A percentile compares a stretch with the other conserved stretches of the same genome.
phyloP scores from a whole-genome alignment of 768 basidiomycete genomes.

The Tricholoma matsutake region DNA sequence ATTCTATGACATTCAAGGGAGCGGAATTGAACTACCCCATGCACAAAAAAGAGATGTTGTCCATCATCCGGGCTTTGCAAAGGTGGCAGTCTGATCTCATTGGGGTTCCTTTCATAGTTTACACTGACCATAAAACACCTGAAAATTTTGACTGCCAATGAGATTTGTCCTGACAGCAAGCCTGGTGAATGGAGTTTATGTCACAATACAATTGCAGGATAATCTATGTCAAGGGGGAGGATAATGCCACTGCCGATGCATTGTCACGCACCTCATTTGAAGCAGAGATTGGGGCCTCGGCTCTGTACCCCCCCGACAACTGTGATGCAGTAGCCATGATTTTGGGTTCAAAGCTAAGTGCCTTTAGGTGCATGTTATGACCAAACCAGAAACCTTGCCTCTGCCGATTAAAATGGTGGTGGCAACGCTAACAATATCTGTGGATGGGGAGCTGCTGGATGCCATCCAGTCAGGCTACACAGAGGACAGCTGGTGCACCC shows the following conservation, averaged over 20 bases:
- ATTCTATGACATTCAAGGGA: slow-evolving; percentile 1
- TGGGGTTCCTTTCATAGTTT: neutral
- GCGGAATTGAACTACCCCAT: slow-evolving; percentile 28
- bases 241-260: slow-evolving; percentile 31
- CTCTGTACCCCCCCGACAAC: neutral
- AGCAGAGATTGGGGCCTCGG: neutral
- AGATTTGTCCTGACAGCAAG: neutral
- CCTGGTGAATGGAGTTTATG: slow-evolving; percentile 37
- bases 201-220: too few species aligned
- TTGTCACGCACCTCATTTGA: slow-evolving; percentile 19
- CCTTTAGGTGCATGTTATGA: neutral
- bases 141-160: too few species aligned
- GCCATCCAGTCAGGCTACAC: neutral
- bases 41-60: slow-evolving; percentile 31
- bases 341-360: neutral
- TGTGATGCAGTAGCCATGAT: neutral
- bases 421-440: neutral
- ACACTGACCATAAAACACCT: too few species aligned
- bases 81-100: slow-evolving; percentile 19
- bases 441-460: neutral
- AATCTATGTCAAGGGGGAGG: slow-evolving; percentile 15
- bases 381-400: neutral
- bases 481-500: neutral
- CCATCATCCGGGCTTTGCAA: slow-evolving; percentile 24
- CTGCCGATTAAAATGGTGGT: neutral